These are phyloP conservation scores for Coemansia sp. DNA, from an alignment of 192 early-diverging fungal genomes.

Conservation along the genomic window DNA sequence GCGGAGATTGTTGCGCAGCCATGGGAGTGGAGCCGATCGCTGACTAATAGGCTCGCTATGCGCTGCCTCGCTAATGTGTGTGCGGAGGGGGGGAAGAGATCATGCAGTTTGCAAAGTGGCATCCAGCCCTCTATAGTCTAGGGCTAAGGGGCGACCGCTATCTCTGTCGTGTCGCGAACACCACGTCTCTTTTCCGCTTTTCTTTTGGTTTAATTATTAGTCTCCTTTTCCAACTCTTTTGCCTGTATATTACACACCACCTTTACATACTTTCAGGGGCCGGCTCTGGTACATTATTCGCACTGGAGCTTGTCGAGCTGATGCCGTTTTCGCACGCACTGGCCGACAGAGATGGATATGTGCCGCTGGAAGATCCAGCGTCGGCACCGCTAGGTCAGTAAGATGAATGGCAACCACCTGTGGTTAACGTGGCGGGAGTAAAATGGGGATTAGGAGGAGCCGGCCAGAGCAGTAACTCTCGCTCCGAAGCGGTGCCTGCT, in stretches of 20 bases:
- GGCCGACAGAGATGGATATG: constrained; percentile 24
- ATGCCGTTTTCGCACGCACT: constrained; percentile 13
- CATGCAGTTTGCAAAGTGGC: too few relatives aligned
- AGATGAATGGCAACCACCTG: not conserved
- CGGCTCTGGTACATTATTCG: not conserved
- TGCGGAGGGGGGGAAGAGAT: too few relatives aligned
- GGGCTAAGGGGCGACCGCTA: not conserved
- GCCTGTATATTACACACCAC: not conserved
- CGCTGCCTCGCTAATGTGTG: too few relatives aligned
- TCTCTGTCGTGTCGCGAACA: not conserved
- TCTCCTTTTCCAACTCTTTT: not conserved
- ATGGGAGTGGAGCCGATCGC: not conserved
- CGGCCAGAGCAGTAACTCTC: not conserved
- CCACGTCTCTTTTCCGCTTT: not conserved
- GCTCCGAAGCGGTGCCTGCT: not conserved
- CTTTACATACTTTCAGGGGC: not conserved
- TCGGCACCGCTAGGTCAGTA: constrained; percentile 19
- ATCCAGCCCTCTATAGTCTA: too few relatives aligned
- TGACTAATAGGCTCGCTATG: too few relatives aligned
- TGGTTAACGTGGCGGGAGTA: not conserved
- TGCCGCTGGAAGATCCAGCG: constrained; percentile 14
- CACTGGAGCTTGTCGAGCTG: not conserved
- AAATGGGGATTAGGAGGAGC: not conserved
- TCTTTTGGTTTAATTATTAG: not conserved
- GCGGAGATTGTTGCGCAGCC: not conserved